A percentile compares a stretch with the other conserved stretches of the same genome.
Evolutionary conservation across 495 filamentous ascomycete genomes (phyloP).

Genomic region (Hypoxylon trugodes): DNA sequence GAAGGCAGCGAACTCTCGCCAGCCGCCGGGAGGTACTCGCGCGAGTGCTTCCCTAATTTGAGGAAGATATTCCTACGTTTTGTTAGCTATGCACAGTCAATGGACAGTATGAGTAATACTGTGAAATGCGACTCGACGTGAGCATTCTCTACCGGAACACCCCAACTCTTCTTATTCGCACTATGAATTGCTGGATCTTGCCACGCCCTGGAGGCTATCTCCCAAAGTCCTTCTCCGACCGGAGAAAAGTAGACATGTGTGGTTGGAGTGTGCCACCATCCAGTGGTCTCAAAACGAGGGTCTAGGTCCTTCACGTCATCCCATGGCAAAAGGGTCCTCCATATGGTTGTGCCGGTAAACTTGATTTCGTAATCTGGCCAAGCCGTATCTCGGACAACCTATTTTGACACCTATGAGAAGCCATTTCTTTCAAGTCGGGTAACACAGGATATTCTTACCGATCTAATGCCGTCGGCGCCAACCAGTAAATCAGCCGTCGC

Average conservation of each 20-base stretch:
- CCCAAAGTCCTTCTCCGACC: constrained; percentile 50
- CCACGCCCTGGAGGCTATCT: constrained; percentile 44
- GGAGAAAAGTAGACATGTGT: constrained; percentile 57
- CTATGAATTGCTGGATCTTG: constrained; percentile 37
- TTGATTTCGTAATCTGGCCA: constrained; percentile 49
- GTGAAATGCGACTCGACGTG: constrained; percentile 51
- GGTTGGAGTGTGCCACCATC: constrained; percentile 57
- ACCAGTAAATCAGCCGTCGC: constrained; percentile 57
- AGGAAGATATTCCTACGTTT: constrained; percentile 45
- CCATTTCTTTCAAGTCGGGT: constrained; percentile 4
- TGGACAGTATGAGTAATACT: constrained; percentile 10
- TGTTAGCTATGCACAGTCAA: neutral
- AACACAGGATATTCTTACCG: constrained; percentile 44
- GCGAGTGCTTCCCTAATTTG: constrained; percentile 47
- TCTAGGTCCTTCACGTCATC: constrained; percentile 47
- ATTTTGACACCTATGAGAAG: constrained; percentile 4
- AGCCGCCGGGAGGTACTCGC: constrained; percentile 48
- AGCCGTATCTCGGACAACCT: constrained; percentile 40
- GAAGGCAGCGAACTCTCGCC: constrained; percentile 57
- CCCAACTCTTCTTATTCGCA: constrained; percentile 56
- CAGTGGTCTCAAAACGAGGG: constrained; percentile 49
- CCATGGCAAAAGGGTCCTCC: constrained; percentile 47
- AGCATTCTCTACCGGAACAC: constrained; percentile 54
- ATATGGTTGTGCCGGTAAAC: constrained; percentile 55
- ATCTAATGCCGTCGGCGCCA: constrained; percentile 63